Evolutionary conservation across 202 grass and related monocot species (phyloP).

Genomic region (Hordeum pubiflorum): DNA sequence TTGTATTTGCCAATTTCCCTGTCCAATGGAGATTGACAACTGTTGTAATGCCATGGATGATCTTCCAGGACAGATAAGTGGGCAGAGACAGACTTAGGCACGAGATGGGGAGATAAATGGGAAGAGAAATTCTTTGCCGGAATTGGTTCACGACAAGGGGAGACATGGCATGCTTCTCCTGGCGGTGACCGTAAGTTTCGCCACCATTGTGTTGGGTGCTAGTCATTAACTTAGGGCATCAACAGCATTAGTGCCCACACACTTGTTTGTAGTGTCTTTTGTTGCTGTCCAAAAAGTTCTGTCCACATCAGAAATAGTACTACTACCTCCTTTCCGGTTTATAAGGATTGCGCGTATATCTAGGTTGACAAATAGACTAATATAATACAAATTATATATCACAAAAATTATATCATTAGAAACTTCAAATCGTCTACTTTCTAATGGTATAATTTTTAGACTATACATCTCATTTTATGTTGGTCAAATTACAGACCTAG

Average conservation of each 20-base stretch:
- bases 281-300: neutral
- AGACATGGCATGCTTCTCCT: constrained; percentile 95
- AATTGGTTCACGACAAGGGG: constrained; percentile 95
- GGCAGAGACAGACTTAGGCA: constrained; percentile 90
- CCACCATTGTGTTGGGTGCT: neutral
- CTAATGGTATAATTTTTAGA: too few species aligned
- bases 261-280: neutral
- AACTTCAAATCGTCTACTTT: too few species aligned
- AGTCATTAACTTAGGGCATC: constrained; percentile 7
- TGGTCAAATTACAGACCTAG: too few species aligned
- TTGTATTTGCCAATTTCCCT: neutral
- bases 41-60: constrained; percentile 39
- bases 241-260: neutral
- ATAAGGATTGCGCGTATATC: too few species aligned
- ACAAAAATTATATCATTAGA: too few species aligned
- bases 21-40: constrained; percentile 23
- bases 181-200: constrained; percentile 57
- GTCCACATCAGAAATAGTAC: neutral
- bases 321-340: too few species aligned
- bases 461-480: too few species aligned
- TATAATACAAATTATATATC: too few species aligned
- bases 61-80: constrained; percentile 95
- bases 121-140: constrained; percentile 93
- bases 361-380: too few species aligned
- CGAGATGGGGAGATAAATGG: constrained; percentile 99